These are phyloP conservation scores for Fusarium citri DNA, from an alignment of 2,329 filamentous ascomycete species.

Conservation along the genomic window DNA sequence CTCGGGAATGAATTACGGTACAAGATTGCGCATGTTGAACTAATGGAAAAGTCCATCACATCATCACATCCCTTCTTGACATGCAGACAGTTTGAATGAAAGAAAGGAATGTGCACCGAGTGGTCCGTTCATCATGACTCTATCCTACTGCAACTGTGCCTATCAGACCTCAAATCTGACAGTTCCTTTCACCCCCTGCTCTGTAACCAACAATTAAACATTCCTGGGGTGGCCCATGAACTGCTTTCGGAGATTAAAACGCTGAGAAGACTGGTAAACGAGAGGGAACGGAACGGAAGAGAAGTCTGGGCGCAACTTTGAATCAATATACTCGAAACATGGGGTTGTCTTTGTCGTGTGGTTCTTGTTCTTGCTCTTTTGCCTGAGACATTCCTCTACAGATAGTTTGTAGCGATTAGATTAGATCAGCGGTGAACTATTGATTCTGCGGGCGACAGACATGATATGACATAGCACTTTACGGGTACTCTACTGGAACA, in stretches of 20 bases:
- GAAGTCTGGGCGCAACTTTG: not conserved
- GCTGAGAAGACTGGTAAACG: conserved; percentile 1
- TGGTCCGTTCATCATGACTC: conserved; percentile 19
- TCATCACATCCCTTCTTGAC: conserved; percentile 7
- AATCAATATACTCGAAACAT: conserved; percentile 23
- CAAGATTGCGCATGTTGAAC: conserved; percentile 4
- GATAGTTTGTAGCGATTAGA: not conserved
- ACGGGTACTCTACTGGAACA: not conserved
- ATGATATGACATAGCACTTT: not conserved
- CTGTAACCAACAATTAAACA: conserved; percentile 10
- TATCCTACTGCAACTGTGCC: not conserved
- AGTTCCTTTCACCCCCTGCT: not conserved
- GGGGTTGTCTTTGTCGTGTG: not conserved
- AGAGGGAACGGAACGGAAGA: not conserved
- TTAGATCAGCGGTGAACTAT: conserved; percentile 32
- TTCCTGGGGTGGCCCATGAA: conserved; percentile 1
- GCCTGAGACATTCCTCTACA: conserved; percentile 11
- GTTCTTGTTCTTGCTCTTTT: not conserved
- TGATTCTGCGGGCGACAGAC: not conserved
- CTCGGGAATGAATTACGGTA: conserved; percentile 16
- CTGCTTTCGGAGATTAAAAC: conserved; percentile 6
- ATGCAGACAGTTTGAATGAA: not conserved
- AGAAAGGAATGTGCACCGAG: conserved; percentile 11
- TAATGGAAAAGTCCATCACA: conserved; percentile 11
- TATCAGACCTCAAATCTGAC: not conserved